A percentile compares a stretch with the other conserved stretches of the same genome.
Conservation (phyloP, 2,329 filamentous ascomycete species). For the Piedraia hortae region DNA sequence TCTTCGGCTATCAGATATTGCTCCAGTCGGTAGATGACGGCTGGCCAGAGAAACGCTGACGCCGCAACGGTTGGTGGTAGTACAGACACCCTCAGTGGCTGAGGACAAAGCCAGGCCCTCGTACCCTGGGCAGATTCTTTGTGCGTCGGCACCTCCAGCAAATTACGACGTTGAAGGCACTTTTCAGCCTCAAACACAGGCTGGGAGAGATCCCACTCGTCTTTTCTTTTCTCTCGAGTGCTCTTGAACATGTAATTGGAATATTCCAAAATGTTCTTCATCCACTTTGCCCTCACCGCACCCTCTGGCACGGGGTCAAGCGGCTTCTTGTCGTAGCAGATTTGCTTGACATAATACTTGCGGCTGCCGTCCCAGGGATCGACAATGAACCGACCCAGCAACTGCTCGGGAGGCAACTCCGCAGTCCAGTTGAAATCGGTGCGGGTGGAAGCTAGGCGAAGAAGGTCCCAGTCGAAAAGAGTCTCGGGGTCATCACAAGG, state of each 20-base stretch:
- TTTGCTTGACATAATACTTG: slow-evolving; percentile 25
- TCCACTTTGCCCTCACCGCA: slow-evolving; percentile 14
- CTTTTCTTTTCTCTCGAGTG: slow-evolving; percentile 17
- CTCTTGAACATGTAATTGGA: slow-evolving; percentile 49
- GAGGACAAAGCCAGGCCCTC: slow-evolving; percentile 36
- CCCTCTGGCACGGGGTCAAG: slow-evolving; percentile 35
- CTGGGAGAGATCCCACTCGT: slow-evolving; percentile 36
- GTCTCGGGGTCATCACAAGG: slow-evolving; percentile 1
- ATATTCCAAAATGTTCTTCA: slow-evolving; percentile 43
- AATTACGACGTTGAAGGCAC: slow-evolving; percentile 45
- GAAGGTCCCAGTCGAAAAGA: slow-evolving; percentile 34
- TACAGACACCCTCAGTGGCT: slow-evolving; percentile 49
- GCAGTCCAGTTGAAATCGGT: slow-evolving; percentile 20
- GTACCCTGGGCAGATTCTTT: slow-evolving; percentile 22
- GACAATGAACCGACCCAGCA: slow-evolving; percentile 18
- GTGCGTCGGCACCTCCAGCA: slow-evolving; percentile 39
- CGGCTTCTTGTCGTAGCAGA: slow-evolving; percentile 28
- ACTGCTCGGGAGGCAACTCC: slow-evolving; percentile 13
- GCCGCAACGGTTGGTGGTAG: slow-evolving; percentile 41
- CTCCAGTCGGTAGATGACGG: slow-evolving; percentile 63
- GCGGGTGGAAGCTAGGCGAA: slow-evolving; percentile 16
- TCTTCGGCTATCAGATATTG: slow-evolving; percentile 57
- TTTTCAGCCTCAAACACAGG: slow-evolving; percentile 55
- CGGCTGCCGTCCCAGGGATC: slow-evolving; percentile 28
- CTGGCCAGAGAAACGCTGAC: slow-evolving; percentile 51